Conservation (phyloP, 1,284 basidiomycete genomes). For the Fomitopsis pinicola region DNA sequence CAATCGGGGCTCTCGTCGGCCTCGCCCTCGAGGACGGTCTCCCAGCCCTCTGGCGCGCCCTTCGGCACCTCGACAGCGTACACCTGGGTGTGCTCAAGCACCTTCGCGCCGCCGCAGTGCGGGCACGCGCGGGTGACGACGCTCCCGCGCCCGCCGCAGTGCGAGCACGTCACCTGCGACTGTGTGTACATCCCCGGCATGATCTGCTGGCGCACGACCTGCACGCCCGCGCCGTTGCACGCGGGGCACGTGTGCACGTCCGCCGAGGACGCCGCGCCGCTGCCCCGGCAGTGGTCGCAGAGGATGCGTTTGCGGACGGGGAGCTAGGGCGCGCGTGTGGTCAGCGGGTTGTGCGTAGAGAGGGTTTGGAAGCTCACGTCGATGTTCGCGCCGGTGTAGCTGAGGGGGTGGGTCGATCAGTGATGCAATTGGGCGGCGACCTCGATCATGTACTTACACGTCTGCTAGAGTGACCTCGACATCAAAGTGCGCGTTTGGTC, state of each 20-base stretch:
- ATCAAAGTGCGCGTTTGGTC: slow-evolving; percentile 81
- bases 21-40: slow-evolving; percentile 89
- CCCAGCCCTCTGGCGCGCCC: slow-evolving; percentile 89
- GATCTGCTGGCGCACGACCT: slow-evolving; percentile 86
- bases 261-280: slow-evolving; percentile 81
- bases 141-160: slow-evolving; percentile 81
- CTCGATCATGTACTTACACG: slow-evolving; percentile 45
- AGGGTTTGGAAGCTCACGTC: slow-evolving; percentile 51
- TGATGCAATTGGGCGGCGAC: slow-evolving; percentile 8
- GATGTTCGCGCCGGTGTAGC: slow-evolving; percentile 75
- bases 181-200: slow-evolving; percentile 94
- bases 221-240: slow-evolving; percentile 84
- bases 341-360: not conserved
- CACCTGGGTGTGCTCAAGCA: slow-evolving; percentile 78
- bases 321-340: slow-evolving; percentile 49
- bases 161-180: slow-evolving; percentile 72
- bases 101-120: slow-evolving; percentile 79
- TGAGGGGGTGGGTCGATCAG: slow-evolving; percentile 18
- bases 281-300: slow-evolving; percentile 90
- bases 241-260: slow-evolving; percentile 81
- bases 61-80: slow-evolving; percentile 80
- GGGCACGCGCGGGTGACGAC: slow-evolving; percentile 75
- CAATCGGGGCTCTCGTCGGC: slow-evolving; percentile 91
- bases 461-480: slow-evolving; percentile 85
- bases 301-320: slow-evolving; percentile 85